phyloP scores from a whole-genome alignment of 225 moss, liverwort and hornwort species.

The Marchantia paleacea region DNA sequence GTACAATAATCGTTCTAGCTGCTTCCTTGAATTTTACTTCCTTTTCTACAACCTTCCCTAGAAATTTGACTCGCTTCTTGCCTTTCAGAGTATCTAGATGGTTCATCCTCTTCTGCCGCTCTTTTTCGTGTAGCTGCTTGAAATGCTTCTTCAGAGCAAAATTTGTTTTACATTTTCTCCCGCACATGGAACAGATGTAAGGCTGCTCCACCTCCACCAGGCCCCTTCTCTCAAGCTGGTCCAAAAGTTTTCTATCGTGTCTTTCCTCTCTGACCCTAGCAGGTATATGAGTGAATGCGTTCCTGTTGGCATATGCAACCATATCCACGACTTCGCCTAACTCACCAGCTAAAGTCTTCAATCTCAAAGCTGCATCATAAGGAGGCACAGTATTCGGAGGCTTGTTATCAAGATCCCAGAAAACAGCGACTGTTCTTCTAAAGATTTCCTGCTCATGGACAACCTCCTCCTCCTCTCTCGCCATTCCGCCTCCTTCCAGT shows the following conservation, averaged over 20 bases:
- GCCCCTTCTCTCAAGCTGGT: slow-evolving; percentile 61
- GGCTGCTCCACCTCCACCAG: slow-evolving; percentile 54
- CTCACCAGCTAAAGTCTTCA: slow-evolving; percentile 63
- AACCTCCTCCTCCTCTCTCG: slow-evolving; percentile 3
- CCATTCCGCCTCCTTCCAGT: background rate
- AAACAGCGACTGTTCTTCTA: slow-evolving; percentile 63
- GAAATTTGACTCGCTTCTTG: slow-evolving; percentile 52
- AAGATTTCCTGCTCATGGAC: slow-evolving; percentile 1
- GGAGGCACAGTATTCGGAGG: slow-evolving; percentile 68
- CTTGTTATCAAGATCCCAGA: slow-evolving; percentile 95
- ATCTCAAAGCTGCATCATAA: slow-evolving; percentile 67
- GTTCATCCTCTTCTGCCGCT: slow-evolving; percentile 68
- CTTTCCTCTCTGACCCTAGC: slow-evolving; percentile 83
- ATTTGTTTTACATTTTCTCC: slow-evolving; percentile 61
- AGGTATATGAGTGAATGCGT: slow-evolving; percentile 76
- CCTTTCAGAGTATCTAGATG: slow-evolving; percentile 64
- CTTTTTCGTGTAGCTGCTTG: slow-evolving; percentile 90
- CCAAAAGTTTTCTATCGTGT: slow-evolving; percentile 61
- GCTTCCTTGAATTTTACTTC: slow-evolving; percentile 67
- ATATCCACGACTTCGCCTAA: slow-evolving; percentile 86
- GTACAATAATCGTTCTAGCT: slow-evolving; percentile 58
- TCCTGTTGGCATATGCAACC: slow-evolving; percentile 85
- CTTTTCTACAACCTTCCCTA: slow-evolving; percentile 57
- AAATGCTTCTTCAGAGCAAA: slow-evolving; percentile 80
- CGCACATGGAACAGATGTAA: slow-evolving; percentile 75